Percentiles rank a stretch among this genome's conserved stretches.
phyloP scores from a whole-genome alignment of 1,284 basidiomycete genomes.

The Salmacisia buchloeana region DNA sequence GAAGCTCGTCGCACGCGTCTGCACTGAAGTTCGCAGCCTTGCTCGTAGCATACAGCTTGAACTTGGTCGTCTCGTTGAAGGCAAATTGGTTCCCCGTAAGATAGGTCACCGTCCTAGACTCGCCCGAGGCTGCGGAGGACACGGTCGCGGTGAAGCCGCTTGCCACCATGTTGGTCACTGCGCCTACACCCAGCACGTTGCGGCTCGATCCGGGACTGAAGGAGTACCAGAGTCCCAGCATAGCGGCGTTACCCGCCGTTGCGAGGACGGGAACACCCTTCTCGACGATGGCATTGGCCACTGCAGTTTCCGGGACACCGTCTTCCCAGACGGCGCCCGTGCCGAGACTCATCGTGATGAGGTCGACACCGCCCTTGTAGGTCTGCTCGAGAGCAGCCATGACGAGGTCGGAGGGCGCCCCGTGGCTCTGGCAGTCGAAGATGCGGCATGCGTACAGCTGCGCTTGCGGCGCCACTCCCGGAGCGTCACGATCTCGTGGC shows the following conservation, averaged over 20 bases:
- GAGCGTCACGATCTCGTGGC: slow-evolving; percentile 51
- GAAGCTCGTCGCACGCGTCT: slow-evolving; percentile 26
- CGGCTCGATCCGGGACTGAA: slow-evolving; percentile 50
- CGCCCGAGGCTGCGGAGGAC: slow-evolving; percentile 15
- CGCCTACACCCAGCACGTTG: slow-evolving; percentile 40
- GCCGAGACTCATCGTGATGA: slow-evolving; percentile 57
- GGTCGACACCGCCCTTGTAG: slow-evolving; percentile 52
- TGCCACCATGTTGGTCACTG: slow-evolving; percentile 41
- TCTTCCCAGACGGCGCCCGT: slow-evolving; percentile 19
- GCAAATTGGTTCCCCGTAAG: slow-evolving; percentile 25
- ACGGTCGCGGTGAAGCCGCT: slow-evolving; percentile 24
- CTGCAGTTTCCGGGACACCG: too few relatives aligned
- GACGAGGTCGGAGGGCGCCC: slow-evolving; percentile 50
- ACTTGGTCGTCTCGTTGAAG: slow-evolving; percentile 20
- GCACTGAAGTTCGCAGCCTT: slow-evolving; percentile 22
- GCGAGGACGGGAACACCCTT: slow-evolving; percentile 28
- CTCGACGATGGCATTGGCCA: slow-evolving; percentile 19
- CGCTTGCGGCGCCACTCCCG: slow-evolving; percentile 32
- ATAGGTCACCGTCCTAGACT: slow-evolving; percentile 18
- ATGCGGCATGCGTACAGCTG: slow-evolving; percentile 50
- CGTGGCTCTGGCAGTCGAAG: slow-evolving; percentile 52
- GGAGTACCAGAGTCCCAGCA: slow-evolving; percentile 51
- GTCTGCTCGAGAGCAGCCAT: slow-evolving; percentile 46
- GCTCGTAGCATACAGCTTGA: slow-evolving; percentile 27
- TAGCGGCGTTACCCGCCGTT: slow-evolving; percentile 52